Base-by-base conservation (phyloP, 2,329 filamentous ascomycete species). In the Pseudogymnoascus sp. region DNA sequence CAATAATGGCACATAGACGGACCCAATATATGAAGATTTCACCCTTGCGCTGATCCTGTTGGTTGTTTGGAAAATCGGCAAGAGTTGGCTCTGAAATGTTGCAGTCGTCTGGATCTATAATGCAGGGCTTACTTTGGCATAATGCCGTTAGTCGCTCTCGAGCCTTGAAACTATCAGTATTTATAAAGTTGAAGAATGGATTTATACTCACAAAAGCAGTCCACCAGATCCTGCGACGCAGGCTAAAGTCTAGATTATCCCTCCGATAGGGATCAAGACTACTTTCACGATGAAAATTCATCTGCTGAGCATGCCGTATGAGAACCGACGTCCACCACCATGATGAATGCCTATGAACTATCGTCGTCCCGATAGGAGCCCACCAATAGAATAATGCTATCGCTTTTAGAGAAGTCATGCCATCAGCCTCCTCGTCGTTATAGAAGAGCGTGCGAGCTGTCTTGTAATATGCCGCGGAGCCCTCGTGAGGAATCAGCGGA, bases 271-370 rank as follows among this genome's bases (percentile, higher is more conserved):
- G 65, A 1, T 66, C 64, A 0, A 66, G 62, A 0, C 67, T 65
- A 0, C 74, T 75, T 59, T 79, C 77, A 1, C 76, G 74, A 50
- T 79, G 78, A 6, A 79, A 69, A 38, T 76, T 77, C 69, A 78
- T 74, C 62, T 79, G 77, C 62, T 79, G 78, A 1, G 76, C 77
- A 63, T 78, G 75, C 11, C 77, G 68, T 19, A 79, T 78, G 12
- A 77, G 72, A 3, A 78, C 73, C 2, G 75, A 75, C 0, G 76
- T 79, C 78, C 78, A 79, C 77, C 77, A 79, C 77, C 77, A 79
- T 22, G 75, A 75, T 1, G 76, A 73, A 65, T 79, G 73, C 1
- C 74, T 71, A 59, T 76, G 74, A 2, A 76, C 74, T 1, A 72
- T 73, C 1, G 74, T 72, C 0, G 77, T 76, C 35, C 74, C 69